Evolutionary conservation across 2,329 filamentous ascomycete genomes (phyloP).

Genomic region (Beauveria sp.): DNA sequence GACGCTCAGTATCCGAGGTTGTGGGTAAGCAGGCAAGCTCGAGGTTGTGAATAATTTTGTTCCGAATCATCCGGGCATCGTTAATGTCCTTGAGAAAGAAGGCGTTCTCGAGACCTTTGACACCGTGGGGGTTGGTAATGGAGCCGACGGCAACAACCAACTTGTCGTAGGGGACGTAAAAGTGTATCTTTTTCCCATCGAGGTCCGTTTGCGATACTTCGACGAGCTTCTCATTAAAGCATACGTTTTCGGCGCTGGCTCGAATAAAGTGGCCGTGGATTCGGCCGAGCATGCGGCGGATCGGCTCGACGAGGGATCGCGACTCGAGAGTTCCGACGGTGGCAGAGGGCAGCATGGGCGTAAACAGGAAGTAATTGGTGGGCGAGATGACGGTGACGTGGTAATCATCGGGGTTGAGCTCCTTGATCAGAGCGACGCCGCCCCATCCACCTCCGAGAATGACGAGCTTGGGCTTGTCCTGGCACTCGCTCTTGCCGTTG

Average conservation of each 20-base stretch:
- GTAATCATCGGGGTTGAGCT: slow-evolving; percentile 82
- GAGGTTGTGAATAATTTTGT: slow-evolving; percentile 80
- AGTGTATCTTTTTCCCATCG: slow-evolving; percentile 64
- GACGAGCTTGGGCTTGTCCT: slow-evolving; percentile 86
- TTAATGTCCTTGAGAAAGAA: slow-evolving; percentile 93
- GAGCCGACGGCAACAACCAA: slow-evolving; percentile 88
- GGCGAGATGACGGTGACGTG: slow-evolving; percentile 94
- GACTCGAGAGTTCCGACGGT: slow-evolving; percentile 93
- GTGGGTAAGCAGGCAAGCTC: slow-evolving; percentile 90
- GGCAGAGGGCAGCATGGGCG: slow-evolving; percentile 93
- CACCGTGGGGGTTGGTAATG: slow-evolving; percentile 88
- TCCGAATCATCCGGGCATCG: slow-evolving; percentile 83
- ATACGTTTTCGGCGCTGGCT: slow-evolving; percentile 77
- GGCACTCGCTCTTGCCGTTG: slow-evolving; percentile 59
- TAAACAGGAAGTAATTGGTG: slow-evolving; percentile 95
- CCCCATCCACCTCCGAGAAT: slow-evolving; percentile 94
- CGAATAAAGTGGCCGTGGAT: slow-evolving; percentile 86
- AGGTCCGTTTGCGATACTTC: slow-evolving; percentile 71
- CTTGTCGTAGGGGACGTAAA: slow-evolving; percentile 97
- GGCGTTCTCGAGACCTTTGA: slow-evolving; percentile 88
- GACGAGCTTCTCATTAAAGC: slow-evolving; percentile 84
- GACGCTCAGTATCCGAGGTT: slow-evolving; percentile 79
- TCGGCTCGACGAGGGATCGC: slow-evolving; percentile 84
- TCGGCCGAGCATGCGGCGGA: slow-evolving; percentile 71
- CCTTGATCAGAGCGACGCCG: slow-evolving; percentile 84